Evolutionary conservation across 257 asterid genomes (phyloP).

Genomic region (Solanum etuberosum): DNA sequence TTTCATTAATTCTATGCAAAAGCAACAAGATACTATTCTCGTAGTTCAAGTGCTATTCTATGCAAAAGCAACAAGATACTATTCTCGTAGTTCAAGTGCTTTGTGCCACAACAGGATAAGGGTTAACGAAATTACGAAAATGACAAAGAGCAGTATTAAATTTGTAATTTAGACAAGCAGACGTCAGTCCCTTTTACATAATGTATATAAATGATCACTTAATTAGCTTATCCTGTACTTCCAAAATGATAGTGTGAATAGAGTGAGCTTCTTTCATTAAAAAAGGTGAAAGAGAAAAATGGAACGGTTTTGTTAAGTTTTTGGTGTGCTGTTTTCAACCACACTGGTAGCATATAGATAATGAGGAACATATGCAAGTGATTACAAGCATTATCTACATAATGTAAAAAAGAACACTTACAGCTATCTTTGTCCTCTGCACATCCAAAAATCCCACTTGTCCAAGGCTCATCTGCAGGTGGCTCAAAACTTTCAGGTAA

Average conservation of each 20-base stretch:
- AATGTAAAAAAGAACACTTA: conserved; percentile 10
- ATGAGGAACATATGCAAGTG: neutral
- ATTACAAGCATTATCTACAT: neutral
- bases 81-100: neutral
- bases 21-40: neutral
- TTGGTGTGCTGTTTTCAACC: neutral
- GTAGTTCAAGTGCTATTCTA: neutral
- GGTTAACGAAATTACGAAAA: neutral
- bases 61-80: neutral
- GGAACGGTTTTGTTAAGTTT: neutral
- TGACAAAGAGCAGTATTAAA: neutral
- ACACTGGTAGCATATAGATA: neutral
- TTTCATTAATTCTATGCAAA: neutral
- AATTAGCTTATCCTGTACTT: neutral
- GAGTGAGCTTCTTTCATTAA: neutral
- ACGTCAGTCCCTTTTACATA: neutral
- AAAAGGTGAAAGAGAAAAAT: neutral
- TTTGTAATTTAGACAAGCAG: neutral
- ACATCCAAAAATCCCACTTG: conserved; percentile 65
- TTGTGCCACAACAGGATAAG: neutral
- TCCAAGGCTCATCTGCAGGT: conserved; percentile 75
- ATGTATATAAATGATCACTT: neutral
- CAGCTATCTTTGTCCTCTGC: conserved; percentile 56
- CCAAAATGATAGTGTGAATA: neutral
- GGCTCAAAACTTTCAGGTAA: conserved; percentile 57